phyloP scores from a whole-genome alignment of 2,329 filamentous ascomycete genomes.

The Neopestalotiopsis sp. region DNA sequence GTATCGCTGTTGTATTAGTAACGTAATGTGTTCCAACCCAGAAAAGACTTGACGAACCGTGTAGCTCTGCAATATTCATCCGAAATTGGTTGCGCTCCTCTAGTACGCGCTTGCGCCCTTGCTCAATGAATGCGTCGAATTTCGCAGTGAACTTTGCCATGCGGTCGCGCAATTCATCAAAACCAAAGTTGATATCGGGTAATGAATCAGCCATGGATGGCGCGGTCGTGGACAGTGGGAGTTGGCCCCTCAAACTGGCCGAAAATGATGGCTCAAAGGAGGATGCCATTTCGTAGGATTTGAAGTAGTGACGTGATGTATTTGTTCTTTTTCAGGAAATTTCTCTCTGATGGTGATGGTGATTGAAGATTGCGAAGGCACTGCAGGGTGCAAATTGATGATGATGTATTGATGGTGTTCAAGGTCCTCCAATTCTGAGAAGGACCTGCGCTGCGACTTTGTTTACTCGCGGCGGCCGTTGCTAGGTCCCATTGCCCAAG shows the following conservation, averaged over 20 bases:
- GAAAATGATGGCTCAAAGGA: constrained; percentile 74
- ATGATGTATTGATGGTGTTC: neutral
- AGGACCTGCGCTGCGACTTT: neutral
- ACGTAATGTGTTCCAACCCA: neutral
- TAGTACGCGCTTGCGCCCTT: constrained; percentile 84
- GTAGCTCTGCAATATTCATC: constrained; percentile 85
- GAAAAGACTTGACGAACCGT: constrained; percentile 63
- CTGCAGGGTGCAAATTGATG: neutral
- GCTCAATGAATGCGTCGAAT: constrained; percentile 94
- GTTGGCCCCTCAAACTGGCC: constrained; percentile 62
- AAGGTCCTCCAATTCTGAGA: neutral
- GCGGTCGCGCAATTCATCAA: constrained; percentile 91
- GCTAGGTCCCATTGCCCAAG: neutral
- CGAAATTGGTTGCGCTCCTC: constrained; percentile 95
- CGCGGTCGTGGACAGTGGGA: constrained; percentile 59
- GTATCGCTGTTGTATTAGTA: constrained; percentile 18
- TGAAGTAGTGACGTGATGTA: neutral
- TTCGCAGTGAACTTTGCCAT: constrained; percentile 91
- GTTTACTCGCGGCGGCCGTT: constrained; percentile 16
- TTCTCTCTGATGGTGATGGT: neutral
- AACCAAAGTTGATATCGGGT: constrained; percentile 92
- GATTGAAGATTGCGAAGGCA: neutral
- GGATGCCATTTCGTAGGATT: constrained; percentile 51
- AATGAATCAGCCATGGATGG: constrained; percentile 78
- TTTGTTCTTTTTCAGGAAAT: neutral